These are phyloP conservation scores for Canariomyces notabilis DNA, from an alignment of 2,329 filamentous ascomycete species.

Conservation along the genomic window DNA sequence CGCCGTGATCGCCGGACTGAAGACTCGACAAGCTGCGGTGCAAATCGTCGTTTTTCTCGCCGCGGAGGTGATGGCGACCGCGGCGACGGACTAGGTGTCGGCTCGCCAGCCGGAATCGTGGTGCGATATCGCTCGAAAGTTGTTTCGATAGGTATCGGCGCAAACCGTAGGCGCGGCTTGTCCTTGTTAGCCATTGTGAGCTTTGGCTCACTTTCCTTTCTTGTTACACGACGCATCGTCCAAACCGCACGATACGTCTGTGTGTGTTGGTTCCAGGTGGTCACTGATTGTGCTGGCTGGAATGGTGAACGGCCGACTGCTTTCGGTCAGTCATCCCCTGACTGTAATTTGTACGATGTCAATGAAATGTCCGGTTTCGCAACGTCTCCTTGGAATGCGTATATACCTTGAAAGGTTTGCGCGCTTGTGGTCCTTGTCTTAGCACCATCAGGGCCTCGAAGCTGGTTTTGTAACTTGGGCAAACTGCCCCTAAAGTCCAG, in stretches of 20 bases:
- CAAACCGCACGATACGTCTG: not conserved
- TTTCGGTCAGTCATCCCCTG: too few species aligned
- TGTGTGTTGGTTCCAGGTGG: not conserved
- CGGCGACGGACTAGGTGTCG: conserved; percentile 54
- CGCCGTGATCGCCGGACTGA: conserved; percentile 62
- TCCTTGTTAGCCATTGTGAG: conserved; percentile 34
- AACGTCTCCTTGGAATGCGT: conserved; percentile 7
- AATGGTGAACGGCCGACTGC: too few species aligned
- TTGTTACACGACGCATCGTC: conserved; percentile 6
- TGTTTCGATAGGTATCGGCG: conserved; percentile 67
- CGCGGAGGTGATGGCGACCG: conserved; percentile 41
- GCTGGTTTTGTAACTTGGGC: conserved; percentile 17
- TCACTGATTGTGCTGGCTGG: too few species aligned
- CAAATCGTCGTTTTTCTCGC: conserved; percentile 51
- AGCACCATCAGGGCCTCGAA: conserved; percentile 5
- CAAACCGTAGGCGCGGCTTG: conserved; percentile 54
- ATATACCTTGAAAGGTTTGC: not conserved
- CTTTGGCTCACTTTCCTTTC: not conserved
- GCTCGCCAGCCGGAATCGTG: conserved; percentile 38
- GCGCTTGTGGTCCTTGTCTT: not conserved
- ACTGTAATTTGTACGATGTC: too few species aligned
- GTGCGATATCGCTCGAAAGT: conserved; percentile 57
- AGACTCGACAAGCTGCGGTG: conserved; percentile 77
- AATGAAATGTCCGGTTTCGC: too few species aligned
- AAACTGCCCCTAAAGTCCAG: conserved; percentile 2